A percentile compares a stretch with the other conserved stretches of the same genome.
These are phyloP conservation scores for Oemleria cerasiformis DNA, from an alignment of 306 rosid genomes.

Conservation along the genomic window DNA sequence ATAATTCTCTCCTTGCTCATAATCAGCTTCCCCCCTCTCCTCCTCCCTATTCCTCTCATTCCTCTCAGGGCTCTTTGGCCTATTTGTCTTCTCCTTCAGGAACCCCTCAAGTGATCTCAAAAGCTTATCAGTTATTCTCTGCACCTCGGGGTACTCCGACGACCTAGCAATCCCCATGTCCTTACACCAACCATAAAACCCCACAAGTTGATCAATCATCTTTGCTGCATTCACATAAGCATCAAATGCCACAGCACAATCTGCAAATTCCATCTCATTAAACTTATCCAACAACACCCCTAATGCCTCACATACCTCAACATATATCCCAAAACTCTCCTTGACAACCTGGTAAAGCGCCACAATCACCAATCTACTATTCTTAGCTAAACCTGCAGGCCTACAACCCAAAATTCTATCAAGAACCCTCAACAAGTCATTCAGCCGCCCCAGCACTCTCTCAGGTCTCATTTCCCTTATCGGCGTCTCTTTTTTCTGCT, in stretches of 20 bases:
- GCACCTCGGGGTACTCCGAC: constrained; percentile 79
- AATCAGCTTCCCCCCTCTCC: constrained; percentile 30
- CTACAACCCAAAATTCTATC: constrained; percentile 66
- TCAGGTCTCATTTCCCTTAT: constrained; percentile 62
- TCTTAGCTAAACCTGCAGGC: constrained; percentile 66
- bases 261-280: constrained; percentile 67
- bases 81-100: constrained; percentile 54
- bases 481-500: constrained; percentile 44
- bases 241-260: constrained; percentile 63
- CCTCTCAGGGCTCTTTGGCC: constrained; percentile 46
- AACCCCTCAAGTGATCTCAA: constrained; percentile 62
- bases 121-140: constrained; percentile 59
- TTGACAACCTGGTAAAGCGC: constrained; percentile 62
- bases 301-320: constrained; percentile 64
- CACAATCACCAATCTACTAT: constrained; percentile 54
- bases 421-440: constrained; percentile 52
- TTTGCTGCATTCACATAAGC: constrained; percentile 59
- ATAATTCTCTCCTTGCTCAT: constrained; percentile 33
- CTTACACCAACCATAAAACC: constrained; percentile 78
- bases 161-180: constrained; percentile 70
- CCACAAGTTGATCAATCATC: constrained; percentile 62
- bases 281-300: constrained; percentile 71
- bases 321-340: constrained; percentile 64
- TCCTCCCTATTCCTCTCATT: constrained; percentile 42
- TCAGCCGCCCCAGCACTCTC: constrained; percentile 61